Evolutionary conservation across 164 flowering plant species (phyloP), one percentile per base, ranked within the genome.

Genomic region (Annona cherimola): DNA sequence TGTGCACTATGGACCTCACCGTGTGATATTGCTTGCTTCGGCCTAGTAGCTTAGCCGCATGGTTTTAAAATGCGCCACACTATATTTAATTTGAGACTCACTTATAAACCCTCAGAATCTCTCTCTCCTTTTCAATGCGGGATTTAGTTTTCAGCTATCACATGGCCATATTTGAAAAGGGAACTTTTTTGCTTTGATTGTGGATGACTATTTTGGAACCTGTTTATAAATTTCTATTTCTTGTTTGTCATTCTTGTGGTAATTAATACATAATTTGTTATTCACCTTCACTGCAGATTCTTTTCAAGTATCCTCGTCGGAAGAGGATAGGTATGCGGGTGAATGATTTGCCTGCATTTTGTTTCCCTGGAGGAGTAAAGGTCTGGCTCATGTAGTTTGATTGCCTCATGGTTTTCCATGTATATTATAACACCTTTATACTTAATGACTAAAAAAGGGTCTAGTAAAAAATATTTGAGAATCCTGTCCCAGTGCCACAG

Each of bases 311-410:
- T 81, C 99, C 99, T 79, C 94, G 89, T 72, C 87, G 87, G 69
- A 91, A 89, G 88, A 86, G 77, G 79, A 70, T 91, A 75, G 76
- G 87, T 44, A 69, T 92, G 86, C 87, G 86, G 42, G 65, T 74
- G 44, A 86, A 86, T 80, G 97, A 94, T 84, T 78, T 94, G 73
- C 84, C 93, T 63, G 79, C 94, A n/a, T 94, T 94, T 72, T 91
- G 97, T 83, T 94, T 94, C 67, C 97, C 99, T 74, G 90, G 71
- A 73, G 97, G 96, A 66, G 87, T 94, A 42, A 83, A 92, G 99
- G 99, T 93, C 57, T 67, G 78, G 67, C 78, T 42, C 75, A 67
- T 1, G 57, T 69, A 18, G 66, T 67, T 44, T 18, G 60, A 2
- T 61, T 35, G 60, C 26, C 4, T 3, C 61, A 66, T 43, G 67